Conservation (phyloP, 768 basidiomycete species). For the Candolleomyces aberdarensis region DNA sequence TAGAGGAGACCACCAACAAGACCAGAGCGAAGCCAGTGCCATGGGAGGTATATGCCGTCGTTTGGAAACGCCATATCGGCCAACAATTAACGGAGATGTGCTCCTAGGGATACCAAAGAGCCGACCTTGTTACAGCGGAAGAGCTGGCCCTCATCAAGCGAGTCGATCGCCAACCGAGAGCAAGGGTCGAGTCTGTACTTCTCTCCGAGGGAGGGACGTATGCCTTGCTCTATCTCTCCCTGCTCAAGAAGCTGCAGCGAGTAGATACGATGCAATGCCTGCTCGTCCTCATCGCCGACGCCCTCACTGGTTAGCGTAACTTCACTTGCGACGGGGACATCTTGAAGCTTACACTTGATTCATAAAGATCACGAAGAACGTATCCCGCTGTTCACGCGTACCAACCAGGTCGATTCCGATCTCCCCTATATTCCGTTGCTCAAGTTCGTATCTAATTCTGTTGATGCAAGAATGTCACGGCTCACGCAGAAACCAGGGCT, state of each 20-base stretch:
- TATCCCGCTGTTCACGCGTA: conserved; percentile 67
- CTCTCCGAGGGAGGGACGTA: conserved; percentile 82
- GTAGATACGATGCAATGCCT: conserved; percentile 87
- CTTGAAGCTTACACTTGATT: neutral
- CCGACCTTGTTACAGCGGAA: conserved; percentile 82
- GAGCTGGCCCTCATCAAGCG: conserved; percentile 88
- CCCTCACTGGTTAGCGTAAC: conserved; percentile 62
- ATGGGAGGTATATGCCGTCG: conserved; percentile 74
- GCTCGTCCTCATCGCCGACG: conserved; percentile 85
- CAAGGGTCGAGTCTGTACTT: conserved; percentile 72
- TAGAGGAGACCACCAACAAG: conserved; percentile 86
- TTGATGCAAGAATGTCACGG: neutral
- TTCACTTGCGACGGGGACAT: neutral
- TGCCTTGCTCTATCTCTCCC: conserved; percentile 82
- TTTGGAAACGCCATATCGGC: neutral
- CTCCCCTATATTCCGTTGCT: conserved; percentile 79
- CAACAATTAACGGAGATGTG: conserved; percentile 6
- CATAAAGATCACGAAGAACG: conserved; percentile 81
- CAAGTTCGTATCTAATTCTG: conserved; percentile 40
- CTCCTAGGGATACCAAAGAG: conserved; percentile 88
- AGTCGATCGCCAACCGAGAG: conserved; percentile 76
- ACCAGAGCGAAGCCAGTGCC: conserved; percentile 89
- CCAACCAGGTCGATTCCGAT: conserved; percentile 66
- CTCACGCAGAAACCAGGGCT: conserved; percentile 44
- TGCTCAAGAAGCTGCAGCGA: conserved; percentile 80